These are phyloP conservation scores for Bruguiera sexangula DNA, from an alignment of 345 rosid genomes.

Conservation along the genomic window DNA sequence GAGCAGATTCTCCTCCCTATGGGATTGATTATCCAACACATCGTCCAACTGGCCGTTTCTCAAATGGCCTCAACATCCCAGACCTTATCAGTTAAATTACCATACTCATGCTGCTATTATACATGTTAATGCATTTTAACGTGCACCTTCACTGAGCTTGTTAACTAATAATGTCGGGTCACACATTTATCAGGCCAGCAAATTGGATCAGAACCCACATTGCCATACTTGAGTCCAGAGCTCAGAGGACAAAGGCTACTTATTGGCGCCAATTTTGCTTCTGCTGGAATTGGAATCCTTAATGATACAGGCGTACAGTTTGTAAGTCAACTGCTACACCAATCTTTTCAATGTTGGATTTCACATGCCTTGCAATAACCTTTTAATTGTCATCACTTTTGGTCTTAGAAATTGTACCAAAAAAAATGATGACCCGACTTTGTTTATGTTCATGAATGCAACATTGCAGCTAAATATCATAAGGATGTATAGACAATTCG, in stretches of 20 bases:
- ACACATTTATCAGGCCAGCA: conserved; percentile 39
- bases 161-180: background rate
- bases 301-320: conserved; percentile 67
- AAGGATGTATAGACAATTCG: conserved; percentile 53
- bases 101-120: too few species aligned
- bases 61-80: conserved; percentile 72
- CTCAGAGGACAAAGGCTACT: conserved; percentile 53
- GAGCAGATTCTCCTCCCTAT: conserved; percentile 69
- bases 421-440: too few species aligned
- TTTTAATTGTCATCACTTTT: too few species aligned
- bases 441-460: too few species aligned
- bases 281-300: conserved; percentile 82
- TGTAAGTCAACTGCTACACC: conserved; percentile 26
- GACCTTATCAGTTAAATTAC: conserved; percentile 50
- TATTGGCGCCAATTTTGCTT: conserved; percentile 82
- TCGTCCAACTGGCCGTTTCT: conserved; percentile 67
- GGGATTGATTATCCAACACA: conserved; percentile 70
- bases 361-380: too few species aligned
- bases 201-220: conserved; percentile 50
- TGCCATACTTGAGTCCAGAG: conserved; percentile 75
- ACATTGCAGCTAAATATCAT: conserved; percentile 55
- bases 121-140: too few species aligned
- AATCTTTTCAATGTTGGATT: background rate
- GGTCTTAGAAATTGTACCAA: too few species aligned
- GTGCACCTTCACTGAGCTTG: too few species aligned